A percentile compares a stretch with the other conserved stretches of the same genome.
Evolutionary conservation across 1,284 basidiomycete species (phyloP).

Genomic region (Porodaedalea pini): DNA sequence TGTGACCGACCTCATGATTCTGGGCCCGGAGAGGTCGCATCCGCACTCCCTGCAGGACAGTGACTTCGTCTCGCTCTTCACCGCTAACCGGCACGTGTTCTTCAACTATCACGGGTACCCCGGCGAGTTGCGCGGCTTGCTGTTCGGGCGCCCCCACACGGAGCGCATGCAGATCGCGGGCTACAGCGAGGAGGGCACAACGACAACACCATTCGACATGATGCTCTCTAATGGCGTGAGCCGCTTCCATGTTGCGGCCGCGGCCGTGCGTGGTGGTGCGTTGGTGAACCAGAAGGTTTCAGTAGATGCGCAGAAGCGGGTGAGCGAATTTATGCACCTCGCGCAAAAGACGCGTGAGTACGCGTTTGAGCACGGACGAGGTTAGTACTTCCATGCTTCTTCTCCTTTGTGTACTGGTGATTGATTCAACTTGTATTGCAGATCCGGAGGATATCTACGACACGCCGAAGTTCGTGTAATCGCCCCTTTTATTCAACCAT

Average conservation of each 20-base stretch:
- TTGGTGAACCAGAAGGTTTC: slow-evolving; percentile 48
- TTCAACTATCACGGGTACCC: slow-evolving; percentile 88
- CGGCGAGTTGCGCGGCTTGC: slow-evolving; percentile 58
- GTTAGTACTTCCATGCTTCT: slow-evolving; percentile 29
- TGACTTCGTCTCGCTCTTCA: slow-evolving; percentile 71
- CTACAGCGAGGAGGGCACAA: slow-evolving; percentile 58
- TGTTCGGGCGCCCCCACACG: slow-evolving; percentile 53
- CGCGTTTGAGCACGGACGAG: slow-evolving; percentile 53
- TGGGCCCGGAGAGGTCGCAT: slow-evolving; percentile 62
- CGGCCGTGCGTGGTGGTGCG: slow-evolving; percentile 54
- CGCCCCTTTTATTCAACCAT: too few relatives aligned
- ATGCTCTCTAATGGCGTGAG: slow-evolving; percentile 66
- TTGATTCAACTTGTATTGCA: slow-evolving; percentile 20
- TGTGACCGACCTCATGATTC: slow-evolving; percentile 80
- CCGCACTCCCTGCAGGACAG: slow-evolving; percentile 71
- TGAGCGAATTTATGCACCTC: slow-evolving; percentile 52
- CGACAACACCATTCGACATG: slow-evolving; percentile 45
- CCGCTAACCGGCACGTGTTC: slow-evolving; percentile 62
- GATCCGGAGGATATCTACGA: slow-evolving; percentile 49
- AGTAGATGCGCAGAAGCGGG: slow-evolving; percentile 48
- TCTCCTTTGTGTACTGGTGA: not conserved
- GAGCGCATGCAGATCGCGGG: slow-evolving; percentile 54
- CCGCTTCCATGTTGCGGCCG: slow-evolving; percentile 58
- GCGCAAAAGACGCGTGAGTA: slow-evolving; percentile 53
- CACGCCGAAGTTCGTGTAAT: slow-evolving; percentile 36